Evolutionary conservation across 164 flowering plant genomes (phyloP).

Genomic region (Piper betle): DNA sequence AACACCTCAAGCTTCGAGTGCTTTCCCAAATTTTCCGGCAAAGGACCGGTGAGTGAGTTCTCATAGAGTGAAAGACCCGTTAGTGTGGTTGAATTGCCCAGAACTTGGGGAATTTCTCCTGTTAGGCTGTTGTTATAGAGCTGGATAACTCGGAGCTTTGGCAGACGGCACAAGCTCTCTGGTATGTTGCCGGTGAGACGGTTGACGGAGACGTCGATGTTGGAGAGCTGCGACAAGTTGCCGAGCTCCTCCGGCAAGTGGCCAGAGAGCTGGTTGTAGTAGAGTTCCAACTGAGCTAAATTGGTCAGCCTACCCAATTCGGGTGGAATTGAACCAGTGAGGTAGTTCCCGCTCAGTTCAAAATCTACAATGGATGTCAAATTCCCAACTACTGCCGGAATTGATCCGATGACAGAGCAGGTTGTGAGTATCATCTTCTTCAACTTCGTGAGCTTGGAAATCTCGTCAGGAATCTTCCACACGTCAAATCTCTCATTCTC

Average conservation of each 20-base stretch:
- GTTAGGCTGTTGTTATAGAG: conserved; percentile 74
- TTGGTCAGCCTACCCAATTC: conserved; percentile 56
- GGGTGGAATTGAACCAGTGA: conserved; percentile 45
- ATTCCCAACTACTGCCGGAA: conserved; percentile 63
- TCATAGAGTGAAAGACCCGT: conserved; percentile 44
- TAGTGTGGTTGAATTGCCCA: conserved; percentile 56
- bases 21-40: conserved; percentile 51
- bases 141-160: conserved; percentile 46
- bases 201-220: conserved; percentile 65
- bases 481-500: conserved; percentile 28
- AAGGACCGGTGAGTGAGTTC: conserved; percentile 52
- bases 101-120: conserved; percentile 54
- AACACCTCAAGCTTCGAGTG: conserved; percentile 35
- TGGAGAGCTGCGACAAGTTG: conserved; percentile 51
- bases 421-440: conserved; percentile 42
- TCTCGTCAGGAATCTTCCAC: conserved; percentile 53
- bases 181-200: conserved; percentile 66
- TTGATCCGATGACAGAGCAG: conserved; percentile 44
- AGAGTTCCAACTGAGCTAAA: conserved; percentile 58
- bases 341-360: conserved; percentile 60
- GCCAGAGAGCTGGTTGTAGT: conserved; percentile 30
- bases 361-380: conserved; percentile 64
- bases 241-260: conserved; percentile 14
- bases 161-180: conserved; percentile 48
- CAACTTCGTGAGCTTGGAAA: conserved; percentile 40